phyloP scores from a whole-genome alignment of 2,329 filamentous ascomycete species.

The Chaetomiaceae sp. region DNA sequence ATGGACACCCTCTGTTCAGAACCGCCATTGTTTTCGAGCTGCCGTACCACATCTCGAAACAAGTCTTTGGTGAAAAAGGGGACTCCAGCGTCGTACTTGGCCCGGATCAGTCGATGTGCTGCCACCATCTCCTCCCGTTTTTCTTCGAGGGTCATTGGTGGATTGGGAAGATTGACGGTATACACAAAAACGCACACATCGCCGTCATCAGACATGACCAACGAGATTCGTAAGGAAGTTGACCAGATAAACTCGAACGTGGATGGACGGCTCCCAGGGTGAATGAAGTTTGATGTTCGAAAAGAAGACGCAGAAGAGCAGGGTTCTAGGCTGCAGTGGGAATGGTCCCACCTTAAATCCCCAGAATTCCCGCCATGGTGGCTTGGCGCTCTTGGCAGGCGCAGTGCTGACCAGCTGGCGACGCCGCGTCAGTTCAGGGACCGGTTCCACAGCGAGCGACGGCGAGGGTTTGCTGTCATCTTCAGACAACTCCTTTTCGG shows the following conservation, averaged over 20 bases:
- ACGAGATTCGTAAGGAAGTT: too few species aligned
- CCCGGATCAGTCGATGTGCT: background rate
- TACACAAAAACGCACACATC: background rate
- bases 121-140: background rate
- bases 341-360: too few species aligned
- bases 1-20: background rate
- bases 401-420: slow-evolving; percentile 17
- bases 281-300: too few species aligned
- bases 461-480: slow-evolving; percentile 22
- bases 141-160: background rate
- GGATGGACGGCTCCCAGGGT: too few species aligned
- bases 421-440: slow-evolving; percentile 16
- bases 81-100: slow-evolving; percentile 1
- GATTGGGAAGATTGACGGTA: background rate
- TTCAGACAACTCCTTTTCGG: slow-evolving; percentile 6
- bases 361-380: too few species aligned
- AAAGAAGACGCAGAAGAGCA: too few species aligned
- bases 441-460: slow-evolving; percentile 11
- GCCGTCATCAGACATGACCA: background rate
- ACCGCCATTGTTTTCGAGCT: background rate
- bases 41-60: slow-evolving; percentile 6
- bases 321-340: too few species aligned
- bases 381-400: background rate
- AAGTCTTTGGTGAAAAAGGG: slow-evolving; percentile 9
- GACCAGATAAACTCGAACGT: too few species aligned